Evolutionary conservation across 2,329 filamentous ascomycete species (phyloP).

Genomic region (Xylariaceae sp.): DNA sequence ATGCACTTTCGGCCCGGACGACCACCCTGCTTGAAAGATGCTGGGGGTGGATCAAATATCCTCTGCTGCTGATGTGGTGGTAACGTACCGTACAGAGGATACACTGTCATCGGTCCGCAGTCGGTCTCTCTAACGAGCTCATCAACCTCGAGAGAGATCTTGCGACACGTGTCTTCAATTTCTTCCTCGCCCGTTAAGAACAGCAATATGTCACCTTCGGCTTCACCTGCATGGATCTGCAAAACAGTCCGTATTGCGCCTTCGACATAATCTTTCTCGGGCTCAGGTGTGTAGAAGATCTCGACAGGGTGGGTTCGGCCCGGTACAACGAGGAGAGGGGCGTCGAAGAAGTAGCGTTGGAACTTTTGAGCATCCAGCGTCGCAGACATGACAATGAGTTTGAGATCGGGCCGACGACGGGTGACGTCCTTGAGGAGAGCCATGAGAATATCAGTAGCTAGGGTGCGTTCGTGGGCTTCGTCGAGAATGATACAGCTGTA

Average conservation of each 20-base stretch:
- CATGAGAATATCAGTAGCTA: constrained; percentile 97
- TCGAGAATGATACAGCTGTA: constrained; percentile 99
- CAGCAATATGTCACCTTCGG: constrained; percentile 89
- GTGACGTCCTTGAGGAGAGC: constrained; percentile 92
- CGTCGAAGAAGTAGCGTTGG: constrained; percentile 94
- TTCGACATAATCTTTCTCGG: constrained; percentile 96
- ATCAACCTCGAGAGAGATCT: constrained; percentile 88
- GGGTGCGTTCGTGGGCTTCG: constrained; percentile 96
- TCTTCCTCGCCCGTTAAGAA: constrained; percentile 99
- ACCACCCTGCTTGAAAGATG: constrained; percentile 74
- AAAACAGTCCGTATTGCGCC: constrained; percentile 92
- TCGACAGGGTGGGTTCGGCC: constrained; percentile 96
- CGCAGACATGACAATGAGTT: constrained; percentile 99
- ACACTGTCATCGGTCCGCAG: constrained; percentile 86
- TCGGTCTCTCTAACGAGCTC: constrained; percentile 92
- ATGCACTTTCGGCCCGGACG: constrained; percentile 92
- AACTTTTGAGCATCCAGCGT: constrained; percentile 98
- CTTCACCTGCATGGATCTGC: constrained; percentile 93
- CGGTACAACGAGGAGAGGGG: constrained; percentile 90
- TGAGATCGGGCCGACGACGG: constrained; percentile 81
- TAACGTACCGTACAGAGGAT: constrained; percentile 91
- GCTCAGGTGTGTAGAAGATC: constrained; percentile 97
- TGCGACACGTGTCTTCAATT: constrained; percentile 94
- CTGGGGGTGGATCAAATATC: constrained; percentile 91
- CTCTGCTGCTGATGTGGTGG: constrained; percentile 92